Evolutionary conservation across 2,329 filamentous ascomycete genomes (phyloP).

Genomic region (Fusarium keratoplasticum): DNA sequence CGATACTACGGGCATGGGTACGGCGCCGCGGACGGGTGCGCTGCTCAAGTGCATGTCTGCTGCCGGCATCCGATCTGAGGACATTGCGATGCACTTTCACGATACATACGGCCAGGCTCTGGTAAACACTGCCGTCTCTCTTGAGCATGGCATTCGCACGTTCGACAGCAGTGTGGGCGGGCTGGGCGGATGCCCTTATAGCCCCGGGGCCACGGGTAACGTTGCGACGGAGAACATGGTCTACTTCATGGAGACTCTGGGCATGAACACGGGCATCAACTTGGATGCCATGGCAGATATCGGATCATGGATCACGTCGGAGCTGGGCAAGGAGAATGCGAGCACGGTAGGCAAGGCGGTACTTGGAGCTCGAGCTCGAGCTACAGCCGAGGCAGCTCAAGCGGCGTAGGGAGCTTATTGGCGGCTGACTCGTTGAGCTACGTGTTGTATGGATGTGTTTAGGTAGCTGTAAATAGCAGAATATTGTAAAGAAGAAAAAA

Average conservation of each 20-base stretch:
- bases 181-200: slow-evolving; percentile 86
- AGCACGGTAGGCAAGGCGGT: slow-evolving; percentile 76
- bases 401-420: slow-evolving; percentile 16
- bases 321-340: slow-evolving; percentile 72
- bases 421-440: not conserved
- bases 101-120: slow-evolving; percentile 89
- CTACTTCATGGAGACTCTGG: slow-evolving; percentile 79
- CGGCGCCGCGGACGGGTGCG: slow-evolving; percentile 74
- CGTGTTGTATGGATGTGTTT: not conserved
- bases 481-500: not conserved
- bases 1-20: slow-evolving; percentile 93
- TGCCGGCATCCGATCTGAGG: slow-evolving; percentile 75
- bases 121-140: slow-evolving; percentile 82
- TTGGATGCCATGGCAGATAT: slow-evolving; percentile 74
- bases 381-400: slow-evolving; percentile 40
- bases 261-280: slow-evolving; percentile 80
- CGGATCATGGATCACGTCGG: slow-evolving; percentile 76
- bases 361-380: slow-evolving; percentile 59
- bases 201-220: slow-evolving; percentile 87
- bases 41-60: slow-evolving; percentile 73
- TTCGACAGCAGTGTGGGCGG: slow-evolving; percentile 87
- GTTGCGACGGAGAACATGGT: slow-evolving; percentile 88
- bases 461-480: not conserved
- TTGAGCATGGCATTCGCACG: slow-evolving; percentile 80
- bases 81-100: slow-evolving; percentile 87